phyloP scores from a whole-genome alignment of 2,329 filamentous ascomycete species.

The Parastagonospora nodorum region DNA sequence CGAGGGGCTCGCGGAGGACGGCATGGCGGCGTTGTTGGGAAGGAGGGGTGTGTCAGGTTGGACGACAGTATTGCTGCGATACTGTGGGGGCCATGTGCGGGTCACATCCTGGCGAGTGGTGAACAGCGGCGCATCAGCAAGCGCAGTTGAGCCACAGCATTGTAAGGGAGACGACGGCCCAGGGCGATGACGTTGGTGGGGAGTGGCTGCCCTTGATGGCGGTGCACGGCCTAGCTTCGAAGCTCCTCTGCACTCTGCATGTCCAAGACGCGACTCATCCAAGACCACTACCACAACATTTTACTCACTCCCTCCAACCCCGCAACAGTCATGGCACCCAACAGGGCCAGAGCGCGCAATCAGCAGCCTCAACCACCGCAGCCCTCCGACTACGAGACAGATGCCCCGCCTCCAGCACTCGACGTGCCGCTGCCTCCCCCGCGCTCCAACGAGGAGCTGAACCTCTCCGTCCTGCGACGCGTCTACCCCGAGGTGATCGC shows the following conservation, averaged over 20 bases:
- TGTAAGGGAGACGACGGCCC: background rate
- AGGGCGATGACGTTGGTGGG: conserved; percentile 14
- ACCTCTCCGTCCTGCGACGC: conserved; percentile 80
- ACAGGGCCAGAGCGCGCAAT: conserved; percentile 38
- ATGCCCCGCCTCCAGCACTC: conserved; percentile 47
- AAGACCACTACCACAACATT: background rate
- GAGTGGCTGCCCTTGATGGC: conserved; percentile 6
- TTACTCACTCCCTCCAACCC: conserved; percentile 1
- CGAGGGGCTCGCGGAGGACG: conserved; percentile 25
- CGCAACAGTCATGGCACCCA: conserved; percentile 30
- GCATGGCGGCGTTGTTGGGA: conserved; percentile 29
- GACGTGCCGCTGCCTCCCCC: conserved; percentile 51
- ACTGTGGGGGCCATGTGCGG: background rate
- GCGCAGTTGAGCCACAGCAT: conserved; percentile 16
- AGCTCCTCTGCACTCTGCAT: background rate
- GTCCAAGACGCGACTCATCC: background rate
- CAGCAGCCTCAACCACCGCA: conserved; percentile 43
- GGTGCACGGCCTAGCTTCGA: background rate
- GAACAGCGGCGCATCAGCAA: conserved; percentile 8
- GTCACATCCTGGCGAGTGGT: conserved; percentile 10
- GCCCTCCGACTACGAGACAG: conserved; percentile 61
- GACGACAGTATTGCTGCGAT: background rate
- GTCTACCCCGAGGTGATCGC: conserved; percentile 75
- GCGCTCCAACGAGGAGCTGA: conserved; percentile 83
- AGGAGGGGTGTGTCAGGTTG: conserved; percentile 1